Conservation (phyloP, 2,329 filamentous ascomycete species). For the Sporothrix phasma region DNA sequence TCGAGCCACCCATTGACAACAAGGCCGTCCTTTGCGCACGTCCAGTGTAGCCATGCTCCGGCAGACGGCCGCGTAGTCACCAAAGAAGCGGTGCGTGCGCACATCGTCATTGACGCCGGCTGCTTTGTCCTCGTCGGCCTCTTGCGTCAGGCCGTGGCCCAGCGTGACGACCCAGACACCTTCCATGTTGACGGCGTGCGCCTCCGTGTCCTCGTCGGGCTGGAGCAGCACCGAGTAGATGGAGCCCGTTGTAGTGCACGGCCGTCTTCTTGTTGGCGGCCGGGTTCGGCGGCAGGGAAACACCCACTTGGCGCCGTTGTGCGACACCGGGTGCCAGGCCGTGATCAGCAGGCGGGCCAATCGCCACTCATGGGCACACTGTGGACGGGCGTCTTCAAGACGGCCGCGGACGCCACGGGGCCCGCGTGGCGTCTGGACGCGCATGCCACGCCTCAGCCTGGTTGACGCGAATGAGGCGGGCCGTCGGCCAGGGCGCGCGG, state of each 20-base stretch:
- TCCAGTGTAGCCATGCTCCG: constrained; percentile 30
- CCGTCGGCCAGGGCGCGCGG: constrained; percentile 34
- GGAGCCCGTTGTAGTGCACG: constrained; percentile 37
- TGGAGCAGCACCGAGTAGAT: constrained; percentile 50
- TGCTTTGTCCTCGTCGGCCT: background rate
- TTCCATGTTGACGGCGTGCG: constrained; percentile 42
- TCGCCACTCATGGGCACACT: constrained; percentile 33
- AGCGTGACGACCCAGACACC: constrained; percentile 46
- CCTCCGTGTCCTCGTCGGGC: constrained; percentile 31
- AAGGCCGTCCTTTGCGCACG: constrained; percentile 31
- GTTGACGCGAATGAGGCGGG: constrained; percentile 30
- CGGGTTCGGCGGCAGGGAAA: constrained; percentile 25
- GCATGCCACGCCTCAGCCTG: constrained; percentile 36
- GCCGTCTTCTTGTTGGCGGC: constrained; percentile 18
- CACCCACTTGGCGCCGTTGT: constrained; percentile 19
- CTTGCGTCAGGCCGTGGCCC: constrained; percentile 42
- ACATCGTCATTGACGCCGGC: constrained; percentile 6
- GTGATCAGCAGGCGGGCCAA: constrained; percentile 43
- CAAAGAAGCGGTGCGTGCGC: constrained; percentile 16
- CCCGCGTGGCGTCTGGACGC: constrained; percentile 42
- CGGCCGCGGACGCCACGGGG: constrained; percentile 37
- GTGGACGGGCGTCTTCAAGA: constrained; percentile 40
- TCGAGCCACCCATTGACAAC: constrained; percentile 33
- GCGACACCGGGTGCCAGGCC: constrained; percentile 47
- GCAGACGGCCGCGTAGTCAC: constrained; percentile 25